These are phyloP conservation scores for Lignosus rhinocerotis DNA, from an alignment of 1,284 basidiomycete genomes.

Conservation along the genomic window DNA sequence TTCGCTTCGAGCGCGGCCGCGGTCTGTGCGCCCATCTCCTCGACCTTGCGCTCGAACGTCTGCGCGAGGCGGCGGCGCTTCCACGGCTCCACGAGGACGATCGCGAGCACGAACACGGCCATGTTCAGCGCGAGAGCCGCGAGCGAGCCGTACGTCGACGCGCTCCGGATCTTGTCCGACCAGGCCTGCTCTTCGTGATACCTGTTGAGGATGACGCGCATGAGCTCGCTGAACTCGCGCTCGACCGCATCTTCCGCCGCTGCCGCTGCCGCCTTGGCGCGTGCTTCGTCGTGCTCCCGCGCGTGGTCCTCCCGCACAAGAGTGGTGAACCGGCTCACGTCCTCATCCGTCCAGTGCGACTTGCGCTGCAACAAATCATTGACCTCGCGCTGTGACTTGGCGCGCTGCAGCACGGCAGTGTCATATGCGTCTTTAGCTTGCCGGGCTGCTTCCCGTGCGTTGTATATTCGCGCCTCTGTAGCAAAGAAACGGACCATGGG, in stretches of 20 bases:
- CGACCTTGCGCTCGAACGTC: conserved; percentile 85
- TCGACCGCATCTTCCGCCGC: conserved; percentile 79
- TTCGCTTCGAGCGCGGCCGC: conserved; percentile 25
- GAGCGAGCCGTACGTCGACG: conserved; percentile 87
- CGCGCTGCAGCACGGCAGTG: conserved; percentile 70
- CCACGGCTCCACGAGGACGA: conserved; percentile 91
- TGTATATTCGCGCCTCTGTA: conserved; percentile 63
- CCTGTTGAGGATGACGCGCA: conserved; percentile 81
- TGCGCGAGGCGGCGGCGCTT: conserved; percentile 82
- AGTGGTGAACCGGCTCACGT: conserved; percentile 81
- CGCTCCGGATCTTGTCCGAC: conserved; percentile 95
- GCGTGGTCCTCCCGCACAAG: conserved; percentile 87
- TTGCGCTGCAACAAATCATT: conserved; percentile 92
- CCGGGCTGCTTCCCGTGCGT: conserved; percentile 58
- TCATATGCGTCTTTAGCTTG: conserved; percentile 77
- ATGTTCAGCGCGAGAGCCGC: conserved; percentile 85
- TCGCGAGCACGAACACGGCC: conserved; percentile 85
- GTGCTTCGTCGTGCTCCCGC: conserved; percentile 74
- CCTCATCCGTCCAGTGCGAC: conserved; percentile 80
- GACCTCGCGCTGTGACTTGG: conserved; percentile 83
- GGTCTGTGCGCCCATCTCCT: conserved; percentile 65
- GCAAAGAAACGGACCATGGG: neutral
- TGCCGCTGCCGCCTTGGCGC: conserved; percentile 64
- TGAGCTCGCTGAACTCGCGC: conserved; percentile 80
- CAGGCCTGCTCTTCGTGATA: conserved; percentile 98